Base-by-base conservation (phyloP, 306 rosid species). In the Glycine latifolia region DNA sequence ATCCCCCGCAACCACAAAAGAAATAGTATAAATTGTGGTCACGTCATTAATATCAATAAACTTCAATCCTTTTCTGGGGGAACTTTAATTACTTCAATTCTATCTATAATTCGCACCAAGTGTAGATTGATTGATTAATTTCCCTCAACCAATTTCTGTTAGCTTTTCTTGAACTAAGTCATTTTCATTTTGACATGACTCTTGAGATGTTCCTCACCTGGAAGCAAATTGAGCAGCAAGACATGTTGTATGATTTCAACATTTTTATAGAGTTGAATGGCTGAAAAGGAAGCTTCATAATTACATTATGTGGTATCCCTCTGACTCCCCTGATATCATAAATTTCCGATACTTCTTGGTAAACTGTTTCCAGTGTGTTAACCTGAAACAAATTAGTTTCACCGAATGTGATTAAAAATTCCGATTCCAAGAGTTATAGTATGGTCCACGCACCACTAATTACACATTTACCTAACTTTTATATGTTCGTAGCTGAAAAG, bases 201-300 rank as follows among this genome's bases (percentile, higher is more conserved):
- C 3, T 9, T 26, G 15, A 41, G 58, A 55, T 50, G 16, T 53
- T 81, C 63, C 81, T 86, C 33, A 83, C 90, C 87, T 84, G 90
- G 10, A 81, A 84, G 80, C 90, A 87, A 74, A 87, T 74, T 55
- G 90, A 73, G 84, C 90, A 87, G 70, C 84, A 69, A 3, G 87
- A 77, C 1, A 68, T 71, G 15, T 48, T 84, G 84, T 67, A 67
- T 3, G 26, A 47, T 53, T 68, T 60, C 10, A 58, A 39, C 58
- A 78, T 77, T 54, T 68, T 54, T n/a, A 12, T 26, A 59, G 86
- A 62, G 65, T 63, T 61, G 73, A 84, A 87, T 39, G 71, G 71
- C 59, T 81, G 77, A 73, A 62, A 70, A n/a, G 82, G 82, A 44
- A 87, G 86, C 49, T 75, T 74, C 16, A 61, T 56, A 69, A 87